These are phyloP conservation scores for Phytophthora ramorum DNA, from an alignment of 352 stramenopile genomes.

Conservation along the genomic window DNA sequence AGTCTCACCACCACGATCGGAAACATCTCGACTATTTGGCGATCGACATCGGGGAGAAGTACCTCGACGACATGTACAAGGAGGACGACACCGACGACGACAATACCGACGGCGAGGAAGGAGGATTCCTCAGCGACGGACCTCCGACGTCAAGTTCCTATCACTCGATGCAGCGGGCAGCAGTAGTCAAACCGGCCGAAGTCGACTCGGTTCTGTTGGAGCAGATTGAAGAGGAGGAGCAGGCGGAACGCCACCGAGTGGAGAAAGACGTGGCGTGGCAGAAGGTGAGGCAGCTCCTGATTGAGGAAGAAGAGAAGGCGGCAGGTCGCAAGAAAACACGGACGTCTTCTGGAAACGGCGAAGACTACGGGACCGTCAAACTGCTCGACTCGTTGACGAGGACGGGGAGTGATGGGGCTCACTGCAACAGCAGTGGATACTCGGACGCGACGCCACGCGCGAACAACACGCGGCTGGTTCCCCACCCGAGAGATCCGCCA, in stretches of 20 bases:
- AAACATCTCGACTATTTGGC: slow-evolving; percentile 49
- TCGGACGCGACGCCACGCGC: background rate
- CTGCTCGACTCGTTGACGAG: slow-evolving; percentile 44
- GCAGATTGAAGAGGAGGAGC: slow-evolving; percentile 5
- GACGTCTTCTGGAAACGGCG: slow-evolving; percentile 11
- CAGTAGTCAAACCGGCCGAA: background rate
- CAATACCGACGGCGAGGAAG: background rate
- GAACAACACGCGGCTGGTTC: background rate
- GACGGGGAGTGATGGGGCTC: background rate
- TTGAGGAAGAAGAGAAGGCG: slow-evolving; percentile 42
- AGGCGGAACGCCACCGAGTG: slow-evolving; percentile 21
- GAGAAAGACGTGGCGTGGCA: slow-evolving; percentile 40
- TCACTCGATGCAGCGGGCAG: background rate
- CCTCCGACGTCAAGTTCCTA: slow-evolving; percentile 31
- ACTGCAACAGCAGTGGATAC: background rate
- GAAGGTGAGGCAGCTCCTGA: slow-evolving; percentile 46
- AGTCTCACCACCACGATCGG: slow-evolving; percentile 47
- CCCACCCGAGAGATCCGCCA: background rate
- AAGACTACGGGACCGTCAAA: slow-evolving; percentile 36
- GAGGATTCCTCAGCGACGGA: slow-evolving; percentile 58
- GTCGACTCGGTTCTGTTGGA: background rate
- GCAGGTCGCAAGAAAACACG: background rate
- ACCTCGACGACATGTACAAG: slow-evolving; percentile 65
- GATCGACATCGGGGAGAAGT: slow-evolving; percentile 61
- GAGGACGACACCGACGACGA: slow-evolving; percentile 41